Evolutionary conservation across 176 grass and related monocot species (phyloP).

Genomic region (Lolium perenne): DNA sequence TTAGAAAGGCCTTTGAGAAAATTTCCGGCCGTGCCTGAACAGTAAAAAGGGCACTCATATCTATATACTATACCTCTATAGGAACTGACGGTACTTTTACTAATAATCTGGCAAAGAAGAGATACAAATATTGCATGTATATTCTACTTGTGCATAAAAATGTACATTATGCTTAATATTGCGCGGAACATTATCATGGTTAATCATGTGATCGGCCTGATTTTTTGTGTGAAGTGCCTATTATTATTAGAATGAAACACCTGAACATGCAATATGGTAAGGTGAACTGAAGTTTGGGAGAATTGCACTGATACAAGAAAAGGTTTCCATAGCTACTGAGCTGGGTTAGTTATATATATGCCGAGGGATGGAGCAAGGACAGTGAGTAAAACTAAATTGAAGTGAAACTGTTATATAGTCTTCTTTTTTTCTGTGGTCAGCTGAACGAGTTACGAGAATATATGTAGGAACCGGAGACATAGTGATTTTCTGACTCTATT

Average conservation of each 20-base stretch:
- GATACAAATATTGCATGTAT: background rate
- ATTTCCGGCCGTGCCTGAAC: background rate
- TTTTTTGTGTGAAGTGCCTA: background rate
- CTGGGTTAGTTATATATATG: background rate
- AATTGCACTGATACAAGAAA: background rate
- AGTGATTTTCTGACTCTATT: background rate
- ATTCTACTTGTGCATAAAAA: background rate
- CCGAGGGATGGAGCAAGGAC: background rate
- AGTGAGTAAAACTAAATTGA: background rate
- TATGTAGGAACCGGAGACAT: background rate
- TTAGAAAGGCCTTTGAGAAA: background rate
- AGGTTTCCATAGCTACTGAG: background rate
- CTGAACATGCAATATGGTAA: background rate
- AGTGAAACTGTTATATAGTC: background rate
- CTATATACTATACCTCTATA: background rate
- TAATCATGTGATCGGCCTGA: background rate
- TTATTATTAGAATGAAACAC: background rate
- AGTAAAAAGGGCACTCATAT: background rate
- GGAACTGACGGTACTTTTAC: background rate
- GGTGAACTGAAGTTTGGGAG: background rate
- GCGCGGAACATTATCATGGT: background rate
- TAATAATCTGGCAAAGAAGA: background rate
- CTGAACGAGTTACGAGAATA: background rate
- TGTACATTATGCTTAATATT: background rate
- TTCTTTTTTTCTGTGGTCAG: background rate